Percentiles rank a stretch among this genome's conserved stretches.
phyloP scores from a whole-genome alignment of 2,329 filamentous ascomycete species.

The Stagonosporopsis chrysanthemi region DNA sequence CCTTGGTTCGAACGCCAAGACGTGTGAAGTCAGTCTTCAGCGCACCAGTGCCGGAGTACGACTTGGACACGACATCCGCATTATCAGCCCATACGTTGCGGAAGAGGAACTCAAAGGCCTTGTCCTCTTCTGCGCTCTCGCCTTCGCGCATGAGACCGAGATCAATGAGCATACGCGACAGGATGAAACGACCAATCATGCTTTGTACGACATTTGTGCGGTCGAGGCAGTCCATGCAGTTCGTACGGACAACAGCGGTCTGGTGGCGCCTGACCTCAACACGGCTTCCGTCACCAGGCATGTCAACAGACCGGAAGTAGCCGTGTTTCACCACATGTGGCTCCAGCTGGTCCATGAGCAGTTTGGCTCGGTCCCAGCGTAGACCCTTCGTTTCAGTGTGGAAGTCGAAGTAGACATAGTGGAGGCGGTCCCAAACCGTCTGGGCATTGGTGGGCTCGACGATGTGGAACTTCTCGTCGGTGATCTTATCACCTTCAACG shows the following conservation, averaged over 20 bases:
- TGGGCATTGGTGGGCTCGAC: constrained; percentile 70
- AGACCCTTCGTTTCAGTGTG: constrained; percentile 97
- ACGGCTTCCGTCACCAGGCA: constrained; percentile 75
- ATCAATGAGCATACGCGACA: constrained; percentile 89
- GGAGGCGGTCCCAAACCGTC: constrained; percentile 79
- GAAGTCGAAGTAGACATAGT: constrained; percentile 99
- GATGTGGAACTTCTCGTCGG: constrained; percentile 80
- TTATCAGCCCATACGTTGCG: constrained; percentile 99
- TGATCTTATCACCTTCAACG: constrained; percentile 69
- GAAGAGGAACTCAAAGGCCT: constrained; percentile 87
- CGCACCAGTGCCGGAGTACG: constrained; percentile 94
- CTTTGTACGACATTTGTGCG: constrained; percentile 98
- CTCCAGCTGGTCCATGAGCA: constrained; percentile 82
- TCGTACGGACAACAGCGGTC: constrained; percentile 91
- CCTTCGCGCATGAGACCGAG: constrained; percentile 79
- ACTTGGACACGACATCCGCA: constrained; percentile 89
- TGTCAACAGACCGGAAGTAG: constrained; percentile 93
- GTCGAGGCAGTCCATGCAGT: constrained; percentile 99
- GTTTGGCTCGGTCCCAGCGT: constrained; percentile 88
- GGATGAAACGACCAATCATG: constrained; percentile 88
- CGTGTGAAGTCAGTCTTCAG: constrained; percentile 98
- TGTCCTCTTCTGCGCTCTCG: constrained; percentile 79
- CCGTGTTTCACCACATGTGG: constrained; percentile 79
- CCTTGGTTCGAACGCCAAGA: constrained; percentile 86
- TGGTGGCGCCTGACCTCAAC: constrained; percentile 84